Conservation (phyloP, 371 early-diverging fungal genomes). For the Mortierella sp. region DNA sequence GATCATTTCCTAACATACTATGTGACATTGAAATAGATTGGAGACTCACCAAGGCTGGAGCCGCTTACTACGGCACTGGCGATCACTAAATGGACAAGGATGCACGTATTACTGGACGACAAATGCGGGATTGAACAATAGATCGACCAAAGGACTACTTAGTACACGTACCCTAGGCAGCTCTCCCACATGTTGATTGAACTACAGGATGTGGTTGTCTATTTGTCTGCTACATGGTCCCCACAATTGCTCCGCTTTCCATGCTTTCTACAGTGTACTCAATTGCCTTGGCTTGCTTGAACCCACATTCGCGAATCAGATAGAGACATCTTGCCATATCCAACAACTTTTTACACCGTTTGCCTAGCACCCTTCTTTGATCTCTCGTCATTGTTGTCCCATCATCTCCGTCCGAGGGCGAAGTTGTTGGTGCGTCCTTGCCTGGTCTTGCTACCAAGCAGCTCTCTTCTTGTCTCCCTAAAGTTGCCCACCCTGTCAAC, state of each 20-base stretch:
- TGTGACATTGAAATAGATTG: slow-evolving; percentile 22
- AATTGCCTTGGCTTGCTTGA: slow-evolving; percentile 33
- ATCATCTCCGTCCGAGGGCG: not conserved
- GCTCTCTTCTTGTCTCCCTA: slow-evolving; percentile 43
- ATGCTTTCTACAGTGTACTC: slow-evolving; percentile 48
- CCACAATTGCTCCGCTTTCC: slow-evolving; percentile 47
- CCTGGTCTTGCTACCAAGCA: slow-evolving; percentile 40
- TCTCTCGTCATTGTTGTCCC: slow-evolving; percentile 25
- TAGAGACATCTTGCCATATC: slow-evolving; percentile 47
- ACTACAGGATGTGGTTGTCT: too few relatives aligned
- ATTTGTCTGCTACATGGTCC: slow-evolving; percentile 20
- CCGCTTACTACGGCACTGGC: slow-evolving; percentile 20
- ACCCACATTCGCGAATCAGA: slow-evolving; percentile 43
- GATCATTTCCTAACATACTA: not conserved
- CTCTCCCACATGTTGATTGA: too few relatives aligned
- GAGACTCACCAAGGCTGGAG: slow-evolving; percentile 54
- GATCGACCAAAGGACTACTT: too few relatives aligned
- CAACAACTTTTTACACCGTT: slow-evolving; percentile 44
- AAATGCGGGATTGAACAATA: too few relatives aligned
- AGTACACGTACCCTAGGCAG: too few relatives aligned
- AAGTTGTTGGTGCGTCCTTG: slow-evolving; percentile 21
- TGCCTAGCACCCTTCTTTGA: slow-evolving; percentile 38
- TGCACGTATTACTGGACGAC: too few relatives aligned
- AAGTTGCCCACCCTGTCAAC: slow-evolving; percentile 47
- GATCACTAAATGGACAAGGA: slow-evolving; percentile 22